Conservation (phyloP, 169 alveolate species). For the Plasmodium malariae region DNA sequence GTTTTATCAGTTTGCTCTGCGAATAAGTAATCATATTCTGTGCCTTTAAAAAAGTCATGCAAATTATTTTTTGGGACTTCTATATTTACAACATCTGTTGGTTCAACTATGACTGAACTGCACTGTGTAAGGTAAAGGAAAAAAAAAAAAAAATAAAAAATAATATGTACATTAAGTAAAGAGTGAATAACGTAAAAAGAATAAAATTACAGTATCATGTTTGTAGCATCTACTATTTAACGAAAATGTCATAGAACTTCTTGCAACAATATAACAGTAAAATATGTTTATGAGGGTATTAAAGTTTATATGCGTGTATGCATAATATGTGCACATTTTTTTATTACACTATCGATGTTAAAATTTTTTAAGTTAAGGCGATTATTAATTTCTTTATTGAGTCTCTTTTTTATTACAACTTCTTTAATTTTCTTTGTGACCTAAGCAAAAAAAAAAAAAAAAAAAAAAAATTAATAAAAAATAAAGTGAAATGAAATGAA, state of each 20-base stretch:
- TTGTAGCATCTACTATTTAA: no score
- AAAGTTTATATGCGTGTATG: no score
- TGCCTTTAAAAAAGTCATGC: conserved; percentile 72
- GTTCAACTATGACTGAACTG: conserved; percentile 70
- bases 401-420: conserved; percentile 75
- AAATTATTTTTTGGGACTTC: conserved; percentile 79
- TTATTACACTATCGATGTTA: conserved; percentile 78
- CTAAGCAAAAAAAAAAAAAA: conserved; percentile 37
- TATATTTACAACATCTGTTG: conserved; percentile 81
- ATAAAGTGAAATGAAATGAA: background rate
- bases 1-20: conserved; percentile 73
- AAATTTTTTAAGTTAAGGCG: conserved; percentile 80
- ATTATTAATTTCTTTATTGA: conserved; percentile 80
- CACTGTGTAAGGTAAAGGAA: conserved; percentile 15
- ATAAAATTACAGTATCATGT: no score
- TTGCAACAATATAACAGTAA: no score
- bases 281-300: no score
- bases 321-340: no score
- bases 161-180: no score
- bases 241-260: no score
- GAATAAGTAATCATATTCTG: conserved; percentile 76
- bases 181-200: no score
- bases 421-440: conserved; percentile 85
- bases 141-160: conserved; percentile 24
- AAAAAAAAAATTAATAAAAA: background rate